Evolutionary conservation across 1,284 basidiomycete species (phyloP).

Genomic region (Leccinum idahoense): DNA sequence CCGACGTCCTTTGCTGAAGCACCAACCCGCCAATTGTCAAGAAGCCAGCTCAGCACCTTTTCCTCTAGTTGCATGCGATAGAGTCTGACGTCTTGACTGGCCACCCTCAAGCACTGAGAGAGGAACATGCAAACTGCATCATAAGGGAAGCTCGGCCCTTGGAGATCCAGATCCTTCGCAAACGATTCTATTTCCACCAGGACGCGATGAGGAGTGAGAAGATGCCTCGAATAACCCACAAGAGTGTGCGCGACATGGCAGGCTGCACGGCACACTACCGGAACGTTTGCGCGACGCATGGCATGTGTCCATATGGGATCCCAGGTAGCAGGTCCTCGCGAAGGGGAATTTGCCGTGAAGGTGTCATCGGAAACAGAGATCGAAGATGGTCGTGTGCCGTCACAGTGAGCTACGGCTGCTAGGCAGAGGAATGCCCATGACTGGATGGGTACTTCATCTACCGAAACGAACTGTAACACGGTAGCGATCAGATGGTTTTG

Average conservation of each 20-base stretch:
- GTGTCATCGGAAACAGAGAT: constrained; percentile 4
- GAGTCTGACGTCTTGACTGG: constrained; percentile 74
- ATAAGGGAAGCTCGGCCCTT: constrained; percentile 78
- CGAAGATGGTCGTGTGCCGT: constrained; percentile 24
- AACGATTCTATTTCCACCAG: constrained; percentile 71
- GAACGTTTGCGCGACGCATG: constrained; percentile 64
- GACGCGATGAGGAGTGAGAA: constrained; percentile 53
- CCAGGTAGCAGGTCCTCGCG: constrained; percentile 46
- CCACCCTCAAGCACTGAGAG: constrained; percentile 56
- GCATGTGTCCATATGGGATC: constrained; percentile 78
- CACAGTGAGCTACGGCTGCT: constrained; percentile 58
- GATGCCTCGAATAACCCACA: constrained; percentile 36
- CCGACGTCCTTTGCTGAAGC: constrained; percentile 29
- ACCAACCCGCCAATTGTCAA: constrained; percentile 66
- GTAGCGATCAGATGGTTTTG: constrained; percentile 50
- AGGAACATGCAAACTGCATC: constrained; percentile 87
- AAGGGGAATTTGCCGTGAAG: neutral
- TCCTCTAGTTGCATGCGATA: constrained; percentile 80
- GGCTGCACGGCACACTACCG: constrained; percentile 71
- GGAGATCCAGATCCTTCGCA: constrained; percentile 76
- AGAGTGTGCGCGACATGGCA: constrained; percentile 69
- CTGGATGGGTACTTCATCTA: constrained; percentile 64
- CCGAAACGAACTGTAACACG: constrained; percentile 57
- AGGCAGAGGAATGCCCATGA: constrained; percentile 82
- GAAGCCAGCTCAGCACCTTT: constrained; percentile 78